These are phyloP conservation scores for Chalciporus piperatus DNA, from an alignment of 768 basidiomycete genomes.

Conservation along the genomic window DNA sequence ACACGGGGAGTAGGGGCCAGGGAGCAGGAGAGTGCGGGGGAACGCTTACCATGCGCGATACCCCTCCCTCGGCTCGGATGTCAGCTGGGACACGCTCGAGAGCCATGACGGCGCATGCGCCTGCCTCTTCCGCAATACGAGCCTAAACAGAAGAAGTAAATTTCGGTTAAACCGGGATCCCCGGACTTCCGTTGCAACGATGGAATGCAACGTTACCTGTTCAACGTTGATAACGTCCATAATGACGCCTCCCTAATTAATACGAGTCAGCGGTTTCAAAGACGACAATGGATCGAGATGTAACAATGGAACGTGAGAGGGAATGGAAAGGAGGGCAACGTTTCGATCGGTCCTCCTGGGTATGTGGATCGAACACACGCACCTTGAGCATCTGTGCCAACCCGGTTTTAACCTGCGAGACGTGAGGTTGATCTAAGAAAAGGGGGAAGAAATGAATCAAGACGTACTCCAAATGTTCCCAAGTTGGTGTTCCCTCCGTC, in stretches of 20 bases:
- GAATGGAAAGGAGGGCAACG: neutral
- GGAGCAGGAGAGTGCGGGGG: neutral
- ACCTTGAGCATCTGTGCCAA: slow-evolving; percentile 98
- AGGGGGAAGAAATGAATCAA: neutral
- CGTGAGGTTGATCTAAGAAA: neutral
- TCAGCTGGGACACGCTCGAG: slow-evolving; percentile 94
- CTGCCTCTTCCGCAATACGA: slow-evolving; percentile 94
- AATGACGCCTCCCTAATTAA: slow-evolving; percentile 72
- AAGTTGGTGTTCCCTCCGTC: slow-evolving; percentile 58
- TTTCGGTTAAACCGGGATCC: neutral
- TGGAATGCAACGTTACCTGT: slow-evolving; percentile 36
- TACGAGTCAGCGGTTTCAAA: neutral
- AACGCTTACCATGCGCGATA: slow-evolving; percentile 85
- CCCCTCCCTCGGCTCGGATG: slow-evolving; percentile 88
- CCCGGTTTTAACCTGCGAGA: slow-evolving; percentile 79
- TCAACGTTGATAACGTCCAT: slow-evolving; percentile 94
- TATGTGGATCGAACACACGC: slow-evolving; percentile 10
- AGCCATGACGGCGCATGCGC: slow-evolving; percentile 98
- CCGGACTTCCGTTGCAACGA: neutral
- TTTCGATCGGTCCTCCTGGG: neutral
- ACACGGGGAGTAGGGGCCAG: neutral
- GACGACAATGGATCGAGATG: neutral
- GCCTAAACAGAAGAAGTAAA: slow-evolving; percentile 48
- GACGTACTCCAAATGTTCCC: slow-evolving; percentile 68
- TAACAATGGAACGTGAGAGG: neutral